Percentiles rank a stretch among this genome's conserved stretches.
Evolutionary conservation across 805 yeast genomes (phyloP).

Genomic region (Priceomyces castillae): DNA sequence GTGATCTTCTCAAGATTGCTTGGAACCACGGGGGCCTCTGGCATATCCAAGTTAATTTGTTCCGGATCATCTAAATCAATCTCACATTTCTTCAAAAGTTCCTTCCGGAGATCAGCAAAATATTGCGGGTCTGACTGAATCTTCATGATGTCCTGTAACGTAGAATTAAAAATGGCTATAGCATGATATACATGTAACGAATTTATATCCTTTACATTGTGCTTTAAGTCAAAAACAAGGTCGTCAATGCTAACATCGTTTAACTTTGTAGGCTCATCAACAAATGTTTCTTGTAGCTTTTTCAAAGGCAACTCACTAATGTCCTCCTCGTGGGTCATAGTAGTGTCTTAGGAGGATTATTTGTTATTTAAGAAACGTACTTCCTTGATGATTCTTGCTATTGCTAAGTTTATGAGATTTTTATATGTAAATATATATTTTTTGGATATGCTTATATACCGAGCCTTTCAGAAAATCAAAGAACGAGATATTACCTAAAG

Average conservation of each 20-base stretch:
- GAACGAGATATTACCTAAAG: not conserved
- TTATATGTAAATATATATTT: not conserved
- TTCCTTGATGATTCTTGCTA: not conserved
- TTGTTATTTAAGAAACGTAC: conserved; percentile 60
- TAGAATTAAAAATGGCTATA: conserved; percentile 25
- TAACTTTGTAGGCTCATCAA: conserved; percentile 35
- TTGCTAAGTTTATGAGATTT: not conserved
- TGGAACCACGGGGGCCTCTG: not conserved
- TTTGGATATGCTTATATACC: not conserved
- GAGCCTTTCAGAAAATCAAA: not conserved
- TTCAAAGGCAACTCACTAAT: conserved; percentile 35
- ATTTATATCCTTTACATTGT: conserved; percentile 32
- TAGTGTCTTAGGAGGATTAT: conserved; percentile 91
- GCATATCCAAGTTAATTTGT: not conserved
- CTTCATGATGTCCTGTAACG: conserved; percentile 32
- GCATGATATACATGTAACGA: conserved; percentile 36
- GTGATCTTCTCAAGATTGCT: not conserved
- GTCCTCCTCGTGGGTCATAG: conserved; percentile 25
- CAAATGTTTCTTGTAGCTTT: conserved; percentile 37
- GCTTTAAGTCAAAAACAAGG: conserved; percentile 30
- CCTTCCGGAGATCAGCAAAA: conserved; percentile 22
- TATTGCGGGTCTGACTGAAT: conserved; percentile 25
- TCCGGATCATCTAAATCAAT: conserved; percentile 1
- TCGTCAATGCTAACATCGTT: conserved; percentile 35
- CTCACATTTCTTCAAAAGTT: conserved; percentile 20